These are phyloP conservation scores for Breynia disticha DNA, from an alignment of 441 rosid species.

Conservation along the genomic window DNA sequence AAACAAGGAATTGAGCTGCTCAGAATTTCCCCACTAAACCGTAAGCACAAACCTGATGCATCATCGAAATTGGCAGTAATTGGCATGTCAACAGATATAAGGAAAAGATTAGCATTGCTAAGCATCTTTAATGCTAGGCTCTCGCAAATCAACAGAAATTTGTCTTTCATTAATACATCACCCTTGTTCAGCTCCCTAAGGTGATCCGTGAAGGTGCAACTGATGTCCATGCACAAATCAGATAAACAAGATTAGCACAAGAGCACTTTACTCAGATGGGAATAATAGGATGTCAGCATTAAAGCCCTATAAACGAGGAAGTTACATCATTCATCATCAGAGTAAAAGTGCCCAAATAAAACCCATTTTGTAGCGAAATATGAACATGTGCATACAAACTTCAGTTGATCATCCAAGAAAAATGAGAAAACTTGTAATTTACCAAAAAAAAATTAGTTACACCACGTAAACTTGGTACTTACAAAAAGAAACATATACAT, in stretches of 20 bases:
- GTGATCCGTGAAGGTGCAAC: slow-evolving; percentile 67
- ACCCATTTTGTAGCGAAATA: no score
- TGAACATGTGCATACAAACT: no score
- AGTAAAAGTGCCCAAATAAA: no score
- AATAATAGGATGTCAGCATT: not conserved
- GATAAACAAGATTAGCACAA: not conserved
- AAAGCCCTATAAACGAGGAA: not conserved
- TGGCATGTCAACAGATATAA: slow-evolving; percentile 75
- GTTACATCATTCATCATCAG: not conserved
- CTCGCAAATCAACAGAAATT: slow-evolving; percentile 57
- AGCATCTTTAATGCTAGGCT: slow-evolving; percentile 65
- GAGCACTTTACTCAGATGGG: slow-evolving; percentile 2
- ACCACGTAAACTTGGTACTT: no score
- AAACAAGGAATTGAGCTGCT: slow-evolving; percentile 74
- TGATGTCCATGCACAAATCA: slow-evolving; percentile 12
- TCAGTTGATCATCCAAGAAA: no score
- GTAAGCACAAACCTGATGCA: slow-evolving; percentile 66
- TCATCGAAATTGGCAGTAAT: slow-evolving; percentile 61
- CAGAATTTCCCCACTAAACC: slow-evolving; percentile 76
- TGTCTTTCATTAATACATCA: slow-evolving; percentile 40
- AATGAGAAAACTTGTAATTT: no score
- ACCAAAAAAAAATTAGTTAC: no score
- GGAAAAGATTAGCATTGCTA: slow-evolving; percentile 68
- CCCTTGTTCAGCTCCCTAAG: slow-evolving; percentile 38
- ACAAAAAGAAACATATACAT: no score